Evolutionary conservation across 1,284 basidiomycete genomes (phyloP).

Genomic region (Cryptococcus jaspeensis): DNA sequence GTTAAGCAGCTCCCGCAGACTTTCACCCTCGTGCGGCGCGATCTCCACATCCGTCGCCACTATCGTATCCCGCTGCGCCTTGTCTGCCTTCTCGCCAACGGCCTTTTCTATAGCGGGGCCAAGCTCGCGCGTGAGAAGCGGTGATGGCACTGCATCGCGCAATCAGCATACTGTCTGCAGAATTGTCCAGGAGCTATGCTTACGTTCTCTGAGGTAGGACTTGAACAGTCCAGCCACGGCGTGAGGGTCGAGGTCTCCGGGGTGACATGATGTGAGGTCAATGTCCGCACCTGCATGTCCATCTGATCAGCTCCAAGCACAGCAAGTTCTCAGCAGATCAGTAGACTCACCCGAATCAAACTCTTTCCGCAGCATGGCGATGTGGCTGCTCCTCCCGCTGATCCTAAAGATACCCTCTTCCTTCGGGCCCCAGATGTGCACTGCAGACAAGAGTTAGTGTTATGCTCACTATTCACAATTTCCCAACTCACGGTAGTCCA

Average conservation of each 20-base stretch:
- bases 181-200: constrained; percentile 20
- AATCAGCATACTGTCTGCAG: constrained; percentile 3
- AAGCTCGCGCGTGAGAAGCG: constrained; percentile 69
- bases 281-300: constrained; percentile 68
- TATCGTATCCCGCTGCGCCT: neutral
- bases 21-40: constrained; percentile 13
- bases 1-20: constrained; percentile 28
- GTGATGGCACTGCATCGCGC: constrained; percentile 66
- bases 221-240: constrained; percentile 74
- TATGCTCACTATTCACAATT: neutral
- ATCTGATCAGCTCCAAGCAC: constrained; percentile 1
- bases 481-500: constrained; percentile 50
- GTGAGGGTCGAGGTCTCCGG: constrained; percentile 84
- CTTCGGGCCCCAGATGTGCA: constrained; percentile 48
- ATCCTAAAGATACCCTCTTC: constrained; percentile 54
- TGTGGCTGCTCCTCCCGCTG: constrained; percentile 58
- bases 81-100: constrained; percentile 11
- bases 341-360: constrained; percentile 71
- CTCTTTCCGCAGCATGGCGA: constrained; percentile 68
- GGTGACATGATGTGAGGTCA: constrained; percentile 69
- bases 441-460: constrained; percentile 19
- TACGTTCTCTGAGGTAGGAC: constrained; percentile 55
- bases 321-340: neutral
- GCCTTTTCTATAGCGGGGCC: constrained; percentile 66
- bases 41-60: constrained; percentile 4